Evolutionary conservation across 257 asterid genomes (phyloP).

Genomic region (Ajuga chamaepitys): DNA sequence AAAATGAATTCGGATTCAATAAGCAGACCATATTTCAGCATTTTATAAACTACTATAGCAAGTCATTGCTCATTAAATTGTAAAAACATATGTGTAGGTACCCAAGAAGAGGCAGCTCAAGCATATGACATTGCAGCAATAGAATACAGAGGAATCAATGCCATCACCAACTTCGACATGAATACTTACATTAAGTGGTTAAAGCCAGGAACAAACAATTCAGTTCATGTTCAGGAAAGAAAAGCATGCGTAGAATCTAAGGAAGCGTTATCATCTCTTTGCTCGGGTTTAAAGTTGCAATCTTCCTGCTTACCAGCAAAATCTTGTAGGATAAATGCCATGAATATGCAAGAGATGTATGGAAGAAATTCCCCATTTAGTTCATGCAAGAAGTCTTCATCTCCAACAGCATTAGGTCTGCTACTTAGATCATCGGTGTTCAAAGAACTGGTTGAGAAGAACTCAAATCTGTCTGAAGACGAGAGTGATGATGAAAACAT

Average conservation of each 20-base stretch:
- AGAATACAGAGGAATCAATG: conserved; percentile 43
- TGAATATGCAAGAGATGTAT: conserved; percentile 13
- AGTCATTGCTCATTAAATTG: background rate
- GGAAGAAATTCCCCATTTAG: conserved; percentile 18
- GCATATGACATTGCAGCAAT: conserved; percentile 50
- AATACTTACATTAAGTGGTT: conserved; percentile 40
- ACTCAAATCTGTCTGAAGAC: conserved; percentile 21
- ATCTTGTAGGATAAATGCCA: conserved; percentile 19
- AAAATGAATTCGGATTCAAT: background rate
- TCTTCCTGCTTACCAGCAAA: conserved; percentile 20
- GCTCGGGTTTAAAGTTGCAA: background rate
- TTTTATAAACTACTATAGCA: background rate
- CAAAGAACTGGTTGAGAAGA: conserved; percentile 36
- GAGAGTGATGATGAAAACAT: conserved; percentile 17
- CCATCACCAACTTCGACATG: conserved; percentile 44
- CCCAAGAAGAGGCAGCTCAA: conserved; percentile 56
- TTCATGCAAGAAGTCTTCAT: conserved; percentile 17
- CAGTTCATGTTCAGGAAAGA: conserved; percentile 15
- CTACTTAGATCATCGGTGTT: conserved; percentile 28
- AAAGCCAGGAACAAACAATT: conserved; percentile 24
- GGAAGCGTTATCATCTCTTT: background rate
- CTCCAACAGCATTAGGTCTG: conserved; percentile 29
- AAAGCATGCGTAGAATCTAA: background rate
- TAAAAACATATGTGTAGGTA: conserved; percentile 27
- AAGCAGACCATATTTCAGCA: background rate